phyloP scores from a whole-genome alignment of 1,139 yeast genomes.

The Kodamaea fungicola region DNA sequence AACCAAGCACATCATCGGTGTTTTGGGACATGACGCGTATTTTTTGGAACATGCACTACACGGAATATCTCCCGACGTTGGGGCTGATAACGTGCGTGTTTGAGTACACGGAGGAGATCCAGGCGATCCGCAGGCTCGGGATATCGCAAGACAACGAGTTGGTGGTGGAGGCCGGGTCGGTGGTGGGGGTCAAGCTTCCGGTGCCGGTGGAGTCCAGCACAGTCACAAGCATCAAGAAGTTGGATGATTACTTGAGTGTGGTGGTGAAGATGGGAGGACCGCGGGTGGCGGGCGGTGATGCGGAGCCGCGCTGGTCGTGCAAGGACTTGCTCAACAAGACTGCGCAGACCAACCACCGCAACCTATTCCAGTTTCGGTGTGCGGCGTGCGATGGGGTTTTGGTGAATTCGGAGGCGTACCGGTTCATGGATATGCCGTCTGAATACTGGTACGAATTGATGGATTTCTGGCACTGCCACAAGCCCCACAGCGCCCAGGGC shows the following conservation, averaged over 20 bases:
- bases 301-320: constrained; percentile 34
- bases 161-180: constrained; percentile 7
- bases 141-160: constrained; percentile 3
- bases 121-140: constrained; percentile 11
- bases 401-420: constrained; percentile 26
- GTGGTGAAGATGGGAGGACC: constrained; percentile 2
- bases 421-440: constrained; percentile 73
- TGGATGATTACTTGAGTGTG: constrained; percentile 5
- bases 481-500: constrained; percentile 46
- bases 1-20: constrained; percentile 33
- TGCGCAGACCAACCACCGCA: constrained; percentile 19
- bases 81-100: constrained; percentile 27
- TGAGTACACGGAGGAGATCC: constrained; percentile 16
- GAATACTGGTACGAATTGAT: constrained; percentile 93
- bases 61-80: constrained; percentile 42
- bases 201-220: constrained; percentile 3
- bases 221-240: constrained; percentile 13
- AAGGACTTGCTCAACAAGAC: constrained; percentile 33
- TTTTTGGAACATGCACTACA: constrained; percentile 24
- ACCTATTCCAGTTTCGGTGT: constrained; percentile 36
- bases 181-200: constrained; percentile 3
- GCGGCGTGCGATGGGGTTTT: constrained; percentile 23
- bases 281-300: constrained; percentile 9
- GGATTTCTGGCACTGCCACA: constrained; percentile 99
- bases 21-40: constrained; percentile 1